Evolutionary conservation across 108 stramenopile species (phyloP).

Genomic region (Conticribra guillardii): DNA sequence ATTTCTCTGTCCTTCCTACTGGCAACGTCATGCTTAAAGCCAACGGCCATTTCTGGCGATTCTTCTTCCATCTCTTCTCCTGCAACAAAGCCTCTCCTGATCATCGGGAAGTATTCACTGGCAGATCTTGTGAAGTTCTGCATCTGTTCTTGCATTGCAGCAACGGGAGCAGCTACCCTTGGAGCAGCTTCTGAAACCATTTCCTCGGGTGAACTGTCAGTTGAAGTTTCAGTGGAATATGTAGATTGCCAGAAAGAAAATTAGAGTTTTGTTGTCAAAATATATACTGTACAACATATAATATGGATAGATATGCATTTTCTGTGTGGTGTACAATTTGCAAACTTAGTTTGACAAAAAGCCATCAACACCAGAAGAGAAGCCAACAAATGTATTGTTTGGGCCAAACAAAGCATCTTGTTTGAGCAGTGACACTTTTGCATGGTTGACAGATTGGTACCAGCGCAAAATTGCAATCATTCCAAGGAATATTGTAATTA

Average conservation of each 20-base stretch:
- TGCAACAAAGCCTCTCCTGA: slow-evolving; percentile 70
- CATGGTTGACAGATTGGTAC: slow-evolving; percentile 16
- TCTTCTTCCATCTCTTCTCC: slow-evolving; percentile 64
- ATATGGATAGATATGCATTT: background rate
- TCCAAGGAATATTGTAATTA: slow-evolving; percentile 11
- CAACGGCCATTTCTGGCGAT: slow-evolving; percentile 62
- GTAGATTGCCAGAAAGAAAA: background rate
- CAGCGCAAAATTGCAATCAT: slow-evolving; percentile 22
- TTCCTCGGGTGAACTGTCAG: slow-evolving; percentile 1
- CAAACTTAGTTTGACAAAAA: slow-evolving; percentile 7
- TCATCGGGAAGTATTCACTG: slow-evolving; percentile 84
- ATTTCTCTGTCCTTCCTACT: slow-evolving; percentile 87
- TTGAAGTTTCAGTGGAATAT: background rate
- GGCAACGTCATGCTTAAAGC: slow-evolving; percentile 82
- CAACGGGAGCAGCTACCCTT: slow-evolving; percentile 5
- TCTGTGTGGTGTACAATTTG: background rate
- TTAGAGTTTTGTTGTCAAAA: background rate
- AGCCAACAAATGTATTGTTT: background rate
- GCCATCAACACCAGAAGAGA: slow-evolving; percentile 12
- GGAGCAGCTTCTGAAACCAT: slow-evolving; percentile 20
- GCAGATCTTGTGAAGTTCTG: slow-evolving; percentile 34
- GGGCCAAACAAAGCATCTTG: slow-evolving; percentile 11
- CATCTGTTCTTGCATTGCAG: slow-evolving; percentile 35
- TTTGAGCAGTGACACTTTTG: slow-evolving; percentile 23
- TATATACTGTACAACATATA: background rate